Evolutionary conservation across 2,329 filamentous ascomycete genomes (phyloP).

Genomic region (Microsporum audouinii): DNA sequence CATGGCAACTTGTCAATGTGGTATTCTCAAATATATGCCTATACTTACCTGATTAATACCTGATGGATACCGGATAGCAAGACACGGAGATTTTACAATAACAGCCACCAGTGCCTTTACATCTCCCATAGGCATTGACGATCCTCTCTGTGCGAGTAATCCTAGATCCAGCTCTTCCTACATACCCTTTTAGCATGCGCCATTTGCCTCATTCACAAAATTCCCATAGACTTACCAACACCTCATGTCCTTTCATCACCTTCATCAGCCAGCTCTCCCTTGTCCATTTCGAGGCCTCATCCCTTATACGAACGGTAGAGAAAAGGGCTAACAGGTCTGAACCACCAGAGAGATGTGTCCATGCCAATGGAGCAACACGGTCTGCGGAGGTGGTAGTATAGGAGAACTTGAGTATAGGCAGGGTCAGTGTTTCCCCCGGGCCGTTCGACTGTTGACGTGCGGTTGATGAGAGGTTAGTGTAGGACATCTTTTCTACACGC

Average conservation of each 20-base stretch:
- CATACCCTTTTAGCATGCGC: neutral
- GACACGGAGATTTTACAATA: slow-evolving; percentile 35
- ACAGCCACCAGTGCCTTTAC: slow-evolving; percentile 28
- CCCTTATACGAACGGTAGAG: slow-evolving; percentile 19
- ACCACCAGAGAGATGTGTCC: slow-evolving; percentile 34
- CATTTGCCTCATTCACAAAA: neutral
- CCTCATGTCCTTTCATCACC: slow-evolving; percentile 24
- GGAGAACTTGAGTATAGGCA: slow-evolving; percentile 33
- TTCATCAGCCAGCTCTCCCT: slow-evolving; percentile 23
- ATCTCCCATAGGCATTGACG: slow-evolving; percentile 13
- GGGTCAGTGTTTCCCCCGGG: neutral
- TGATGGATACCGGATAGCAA: slow-evolving; percentile 36
- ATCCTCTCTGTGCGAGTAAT: slow-evolving; percentile 19
- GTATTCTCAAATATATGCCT: neutral
- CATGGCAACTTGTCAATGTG: neutral
- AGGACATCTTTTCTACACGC: neutral
- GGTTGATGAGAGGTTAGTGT: neutral
- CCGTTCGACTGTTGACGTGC: neutral
- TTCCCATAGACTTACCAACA: slow-evolving; percentile 23
- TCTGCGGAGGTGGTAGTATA: slow-evolving; percentile 30
- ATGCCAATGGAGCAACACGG: slow-evolving; percentile 30
- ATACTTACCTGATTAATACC: slow-evolving; percentile 21
- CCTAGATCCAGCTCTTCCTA: slow-evolving; percentile 35
- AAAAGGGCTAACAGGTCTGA: slow-evolving; percentile 28
- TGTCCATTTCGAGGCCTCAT: slow-evolving; percentile 6